A percentile compares a stretch with the other conserved stretches of the same genome.
Evolutionary conservation across 73 alveolate species (phyloP).

Genomic region (Diophrys sp.): DNA sequence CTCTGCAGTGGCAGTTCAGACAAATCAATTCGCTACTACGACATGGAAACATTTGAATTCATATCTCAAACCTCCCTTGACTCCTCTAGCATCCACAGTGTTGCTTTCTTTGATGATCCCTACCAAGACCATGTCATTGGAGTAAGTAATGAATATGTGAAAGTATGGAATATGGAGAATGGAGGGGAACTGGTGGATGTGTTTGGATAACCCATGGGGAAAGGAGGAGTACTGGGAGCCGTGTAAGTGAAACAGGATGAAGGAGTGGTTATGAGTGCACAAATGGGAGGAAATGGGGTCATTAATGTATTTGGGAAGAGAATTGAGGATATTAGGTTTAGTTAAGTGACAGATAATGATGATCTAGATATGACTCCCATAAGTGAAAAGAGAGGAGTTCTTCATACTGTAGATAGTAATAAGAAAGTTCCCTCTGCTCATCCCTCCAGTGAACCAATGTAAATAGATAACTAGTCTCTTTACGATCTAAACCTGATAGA

Average conservation of each 20-base stretch:
- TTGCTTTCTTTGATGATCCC: not conserved
- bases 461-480: not conserved
- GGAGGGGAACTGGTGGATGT: constrained; percentile 29
- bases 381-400: too few relatives aligned
- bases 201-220: not conserved
- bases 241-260: not conserved
- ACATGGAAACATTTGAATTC: constrained; percentile 44
- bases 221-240: not conserved
- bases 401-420: too few relatives aligned
- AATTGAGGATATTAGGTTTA: too few relatives aligned
- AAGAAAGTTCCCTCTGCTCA: not conserved
- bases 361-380: too few relatives aligned
- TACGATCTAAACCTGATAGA: constrained; percentile 38
- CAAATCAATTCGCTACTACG: constrained; percentile 63
- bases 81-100: not conserved
- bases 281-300: not conserved
- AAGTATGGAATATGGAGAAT: constrained; percentile 49
- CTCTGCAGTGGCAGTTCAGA: constrained; percentile 64
- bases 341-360: too few relatives aligned
- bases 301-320: too few relatives aligned
- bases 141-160: constrained; percentile 26
- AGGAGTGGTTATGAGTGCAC: not conserved
- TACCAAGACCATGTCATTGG: constrained; percentile 32
- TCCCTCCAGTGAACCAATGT: not conserved
- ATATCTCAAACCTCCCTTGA: constrained; percentile 11